Evolutionary conservation across 2,329 filamentous ascomycete species (phyloP), one percentile per base, ranked within the genome.

Genomic region (Diaporthe batatas): DNA sequence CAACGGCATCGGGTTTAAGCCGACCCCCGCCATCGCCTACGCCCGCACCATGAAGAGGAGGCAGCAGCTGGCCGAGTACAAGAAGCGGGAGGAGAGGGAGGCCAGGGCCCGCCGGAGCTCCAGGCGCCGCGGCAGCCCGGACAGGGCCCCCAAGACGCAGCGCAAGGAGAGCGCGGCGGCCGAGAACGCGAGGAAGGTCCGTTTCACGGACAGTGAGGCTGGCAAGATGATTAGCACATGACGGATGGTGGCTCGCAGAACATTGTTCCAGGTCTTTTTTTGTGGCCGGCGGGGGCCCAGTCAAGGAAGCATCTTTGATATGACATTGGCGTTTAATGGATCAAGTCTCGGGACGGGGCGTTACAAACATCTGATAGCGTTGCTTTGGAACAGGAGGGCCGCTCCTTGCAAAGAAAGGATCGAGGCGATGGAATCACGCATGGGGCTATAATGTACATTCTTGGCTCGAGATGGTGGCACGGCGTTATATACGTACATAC

Each of bases 1-100:
- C 77, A 92, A 92, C 78, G 91, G 91, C 6, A 89, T 92, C 73
- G 91, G 91, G 0, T 92, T 92, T 81, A 89, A 86, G 76, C 90
- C 91, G 2, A 91, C 90, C 0, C 85, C 90, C 7, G 89, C 89
- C 25, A 84, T 91, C 57, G 90, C 90, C 8, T 86, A 89, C 72
- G 86, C 87, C 6, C 85, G 90, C 23, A 83, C 86, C 2, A 84
- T 88, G 80, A 90, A 88, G 78, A 84, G 90, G 53, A 85, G 85
- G 72, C 87, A 90, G 79, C 91, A 92, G 79, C 85, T 92, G 77
- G 86, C 86, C 12, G 90, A 91, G 58, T 92, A 92, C 79, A 86
- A 83, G 75, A 89, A 86, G 76, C 85, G 90, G 29, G 89, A 92
- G 77, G 89, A 90, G 77, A 85, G 84, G 62, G 89, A 92, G 72